Base-by-base conservation (phyloP, 2,329 filamentous ascomycete genomes). In the Huntiella omanensis region DNA sequence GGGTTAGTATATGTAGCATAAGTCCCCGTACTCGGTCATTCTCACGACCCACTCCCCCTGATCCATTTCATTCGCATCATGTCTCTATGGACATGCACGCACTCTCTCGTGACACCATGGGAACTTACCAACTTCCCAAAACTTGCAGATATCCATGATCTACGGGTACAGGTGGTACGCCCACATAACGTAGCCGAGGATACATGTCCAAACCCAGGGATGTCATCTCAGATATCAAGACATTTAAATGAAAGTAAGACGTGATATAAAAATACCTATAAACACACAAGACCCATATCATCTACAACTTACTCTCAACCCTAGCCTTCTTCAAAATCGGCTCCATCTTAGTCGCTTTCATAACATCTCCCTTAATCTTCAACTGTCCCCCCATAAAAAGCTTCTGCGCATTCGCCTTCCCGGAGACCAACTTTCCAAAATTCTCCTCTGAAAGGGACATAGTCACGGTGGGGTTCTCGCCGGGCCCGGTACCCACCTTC, bases 331-430 rank as follows among this genome's bases (percentile, higher is more conserved):
- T 86, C 53, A 94, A 67, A 57, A 96, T 81, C 36, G 85, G 83
- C 65, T 95, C 86, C 65, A 95, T 76, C 77, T 92, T 94, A 50
- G 87, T 95, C 34, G 91, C 83, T 75, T 95, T 95, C 88, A 96
- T 96, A 51, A 96, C 77, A 62, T 96, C 86, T 52, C 91, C 91
- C 76, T 86, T 92, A 61, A 96, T 76, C 82, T 96, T 98, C 59
- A 98, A 71, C 73, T 94, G 95, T 57, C 91, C 91, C n/a, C 75
- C 75, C 88, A 98, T 96, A 68, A 96, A 95, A 53, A 98, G 68
- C 55, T 80, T 78, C 71, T 98, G 91, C 48, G 91, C 86, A 60
- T 95, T 94, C 56, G 83, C 85, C 69, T 92, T 85, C 60, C 91
- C 91, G 34, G 70, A 58, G 46, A 93, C 78, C 53, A 98, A 73